A percentile compares a stretch with the other conserved stretches of the same genome.
Conservation (phyloP, 2,329 filamentous ascomycete genomes). For the Neurospora sp. region DNA sequence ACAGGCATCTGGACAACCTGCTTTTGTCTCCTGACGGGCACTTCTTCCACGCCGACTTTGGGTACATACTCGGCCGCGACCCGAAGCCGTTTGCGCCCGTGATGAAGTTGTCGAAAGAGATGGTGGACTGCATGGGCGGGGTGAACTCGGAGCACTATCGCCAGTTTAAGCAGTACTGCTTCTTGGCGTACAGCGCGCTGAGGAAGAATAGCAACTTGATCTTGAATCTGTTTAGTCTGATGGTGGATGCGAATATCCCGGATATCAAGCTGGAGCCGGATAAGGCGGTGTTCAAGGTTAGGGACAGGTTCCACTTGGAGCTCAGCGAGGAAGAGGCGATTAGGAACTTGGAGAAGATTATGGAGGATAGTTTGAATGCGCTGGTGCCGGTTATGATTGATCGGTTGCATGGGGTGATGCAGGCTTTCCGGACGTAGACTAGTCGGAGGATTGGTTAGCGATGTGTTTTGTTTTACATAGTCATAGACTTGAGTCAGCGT, state of each 20-base stretch:
- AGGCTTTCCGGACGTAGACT: slow-evolving; percentile 68
- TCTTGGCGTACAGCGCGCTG: slow-evolving; percentile 84
- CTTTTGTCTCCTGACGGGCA: slow-evolving; percentile 81
- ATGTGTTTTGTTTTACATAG: background rate
- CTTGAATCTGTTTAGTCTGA: slow-evolving; percentile 88
- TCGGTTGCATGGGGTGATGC: slow-evolving; percentile 84
- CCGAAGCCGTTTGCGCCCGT: slow-evolving; percentile 95
- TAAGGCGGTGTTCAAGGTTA: slow-evolving; percentile 88
- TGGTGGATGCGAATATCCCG: slow-evolving; percentile 95
- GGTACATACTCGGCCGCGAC: slow-evolving; percentile 93
- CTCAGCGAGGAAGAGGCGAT: slow-evolving; percentile 89
- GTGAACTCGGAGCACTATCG: slow-evolving; percentile 70
- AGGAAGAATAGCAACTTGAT: slow-evolving; percentile 86
- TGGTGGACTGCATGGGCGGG: slow-evolving; percentile 98
- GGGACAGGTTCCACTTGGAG: slow-evolving; percentile 88
- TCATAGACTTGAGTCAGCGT: background rate
- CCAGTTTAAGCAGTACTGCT: slow-evolving; percentile 91
- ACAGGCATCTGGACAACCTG: slow-evolving; percentile 91
- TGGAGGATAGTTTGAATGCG: slow-evolving; percentile 82
- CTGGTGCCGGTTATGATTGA: slow-evolving; percentile 93
- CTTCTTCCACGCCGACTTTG: slow-evolving; percentile 98
- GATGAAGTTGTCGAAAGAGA: slow-evolving; percentile 95
- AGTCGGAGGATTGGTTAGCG: background rate
- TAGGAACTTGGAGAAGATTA: slow-evolving; percentile 75
- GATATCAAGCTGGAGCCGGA: slow-evolving; percentile 89